Evolutionary conservation across 192 early-diverging fungal genomes (phyloP).

Genomic region (Rhizophagus clarus): DNA sequence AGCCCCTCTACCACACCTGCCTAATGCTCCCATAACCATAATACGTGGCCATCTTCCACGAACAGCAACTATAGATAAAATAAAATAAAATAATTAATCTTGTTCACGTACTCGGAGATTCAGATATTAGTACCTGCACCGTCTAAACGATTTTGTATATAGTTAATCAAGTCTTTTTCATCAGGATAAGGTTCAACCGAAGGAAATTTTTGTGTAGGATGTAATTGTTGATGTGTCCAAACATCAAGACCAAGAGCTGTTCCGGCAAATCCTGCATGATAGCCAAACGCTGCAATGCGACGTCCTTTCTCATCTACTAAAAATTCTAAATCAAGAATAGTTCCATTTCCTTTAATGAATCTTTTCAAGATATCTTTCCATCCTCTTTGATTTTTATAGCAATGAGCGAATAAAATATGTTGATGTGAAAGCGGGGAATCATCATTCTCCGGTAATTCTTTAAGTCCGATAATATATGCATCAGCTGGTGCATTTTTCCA

Average conservation of each 20-base stretch:
- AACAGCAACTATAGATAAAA: conserved; percentile 4
- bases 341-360: conserved; percentile 84
- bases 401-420: conserved; percentile 99
- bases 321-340: conserved; percentile 94
- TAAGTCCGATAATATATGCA: conserved; percentile 95
- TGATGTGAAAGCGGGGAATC: conserved; percentile 83
- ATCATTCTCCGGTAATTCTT: conserved; percentile 96
- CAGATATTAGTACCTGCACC: conserved; percentile 54
- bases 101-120: neutral
- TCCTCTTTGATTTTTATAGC: conserved; percentile 94
- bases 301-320: conserved; percentile 80
- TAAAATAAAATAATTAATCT: neutral
- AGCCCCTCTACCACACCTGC: conserved; percentile 93
- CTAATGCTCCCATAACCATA: conserved; percentile 98
- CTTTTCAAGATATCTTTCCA: conserved; percentile 88
- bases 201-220: conserved; percentile 63
- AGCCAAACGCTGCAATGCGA: conserved; percentile 96
- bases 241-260: conserved; percentile 89
- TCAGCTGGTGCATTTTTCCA: conserved; percentile 90
- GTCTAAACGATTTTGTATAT: conserved; percentile 66
- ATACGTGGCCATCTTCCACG: conserved; percentile 66
- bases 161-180: conserved; percentile 73
- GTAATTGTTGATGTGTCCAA: conserved; percentile 82
- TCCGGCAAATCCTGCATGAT: conserved; percentile 96
- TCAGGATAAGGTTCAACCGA: conserved; percentile 82